A percentile compares a stretch with the other conserved stretches of the same genome.
These are phyloP conservation scores for Saposhnikovia divaricata DNA, from an alignment of 129 eudicot species.

Conservation along the genomic window DNA sequence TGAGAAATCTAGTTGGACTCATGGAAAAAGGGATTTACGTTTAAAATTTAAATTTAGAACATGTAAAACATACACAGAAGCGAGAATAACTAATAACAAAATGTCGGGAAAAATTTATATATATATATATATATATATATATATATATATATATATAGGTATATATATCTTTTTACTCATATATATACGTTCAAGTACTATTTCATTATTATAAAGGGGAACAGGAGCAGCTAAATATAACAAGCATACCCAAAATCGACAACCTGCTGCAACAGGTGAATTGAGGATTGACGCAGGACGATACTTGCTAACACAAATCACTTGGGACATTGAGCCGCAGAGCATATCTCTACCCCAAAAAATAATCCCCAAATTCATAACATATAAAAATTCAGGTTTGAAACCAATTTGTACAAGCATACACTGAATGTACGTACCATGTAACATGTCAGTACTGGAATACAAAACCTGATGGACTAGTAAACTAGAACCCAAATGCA, in stretches of 20 bases:
- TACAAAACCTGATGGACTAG: background rate
- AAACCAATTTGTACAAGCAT: background rate
- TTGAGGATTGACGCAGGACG: background rate
- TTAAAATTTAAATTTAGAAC: background rate
- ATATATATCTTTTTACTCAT: too few species aligned
- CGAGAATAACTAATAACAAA: background rate
- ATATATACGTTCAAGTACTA: background rate
- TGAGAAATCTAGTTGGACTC: background rate
- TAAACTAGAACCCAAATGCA: background rate
- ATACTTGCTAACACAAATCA: background rate
- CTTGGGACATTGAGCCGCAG: background rate
- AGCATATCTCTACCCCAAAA: background rate
- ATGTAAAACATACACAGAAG: background rate
- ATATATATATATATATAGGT: too few species aligned
- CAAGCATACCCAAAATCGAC: background rate
- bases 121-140: too few species aligned
- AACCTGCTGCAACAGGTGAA: background rate
- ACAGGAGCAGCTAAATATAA: background rate
- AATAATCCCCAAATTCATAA: background rate
- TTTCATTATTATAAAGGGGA: background rate
- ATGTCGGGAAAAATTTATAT: background rate
- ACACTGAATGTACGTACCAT: background rate
- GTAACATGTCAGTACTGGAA: background rate
- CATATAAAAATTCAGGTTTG: background rate
- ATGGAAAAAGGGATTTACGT: background rate